Evolutionary conservation across 2,329 filamentous ascomycete species (phyloP), one percentile per base, ranked within the genome.

Genomic region (Monosporascus sp.): DNA sequence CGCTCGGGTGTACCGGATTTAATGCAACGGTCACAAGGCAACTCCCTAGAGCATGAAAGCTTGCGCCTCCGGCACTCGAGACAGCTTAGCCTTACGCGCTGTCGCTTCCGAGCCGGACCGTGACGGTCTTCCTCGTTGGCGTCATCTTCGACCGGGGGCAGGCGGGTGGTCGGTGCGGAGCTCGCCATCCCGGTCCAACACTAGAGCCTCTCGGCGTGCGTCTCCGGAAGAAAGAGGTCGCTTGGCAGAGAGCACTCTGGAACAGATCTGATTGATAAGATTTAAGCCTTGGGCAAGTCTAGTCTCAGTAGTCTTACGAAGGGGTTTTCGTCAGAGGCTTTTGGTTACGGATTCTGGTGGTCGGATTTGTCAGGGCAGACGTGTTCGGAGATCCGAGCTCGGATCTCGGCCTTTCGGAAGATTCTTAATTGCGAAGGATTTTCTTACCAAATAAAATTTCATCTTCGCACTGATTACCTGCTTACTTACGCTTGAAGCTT

Each of bases 21-120:
- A 66, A 83, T 75, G 66, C 81, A 84, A 47, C 81, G 77, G 66
- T 83, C 80, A 63, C 81, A 84, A 24, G 81, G 81, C 60, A 83
- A 75, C 63, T 81, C 81, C 55, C 81, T 74, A 66, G 83, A 82
- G 65, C 81, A 84, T 25, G 80, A 83, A 38, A 84, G 72, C 70
- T 84, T 84, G 52, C 81, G 74, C 51, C 81, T 75, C 43, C 81
- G 78, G 60, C 81, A 84, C 60, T 83, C 81, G 43, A 84, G 74
- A 57, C 81, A 84, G 47, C 79, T 82, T 44, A 84, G 73, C 17
- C 81, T 73, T 46, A 84, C 78, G 38, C 81, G 75, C 70, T 84
- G 81, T 35, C 81, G 71, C 69, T 84, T 84, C 55, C 81, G 74
- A 9, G 79, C 71, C 0, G 73, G 71, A 38, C 66, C 68, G n/a